Percentiles rank a stretch among this genome's conserved stretches.
Evolutionary conservation across 2,329 filamentous ascomycete genomes (phyloP).

Genomic region (Aspergillus hiratsukae): DNA sequence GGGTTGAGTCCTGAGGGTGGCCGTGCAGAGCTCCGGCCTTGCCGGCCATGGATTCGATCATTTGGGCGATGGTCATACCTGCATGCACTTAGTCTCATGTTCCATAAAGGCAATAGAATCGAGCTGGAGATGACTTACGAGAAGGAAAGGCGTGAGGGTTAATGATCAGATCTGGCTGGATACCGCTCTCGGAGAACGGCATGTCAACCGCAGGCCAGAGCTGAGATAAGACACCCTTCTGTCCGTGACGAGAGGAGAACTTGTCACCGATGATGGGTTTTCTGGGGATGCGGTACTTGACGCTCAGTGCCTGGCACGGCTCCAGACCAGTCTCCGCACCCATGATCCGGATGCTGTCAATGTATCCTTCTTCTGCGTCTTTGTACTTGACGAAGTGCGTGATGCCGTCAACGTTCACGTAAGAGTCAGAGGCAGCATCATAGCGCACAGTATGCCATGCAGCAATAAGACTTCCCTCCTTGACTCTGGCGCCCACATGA

Average conservation of each 20-base stretch:
- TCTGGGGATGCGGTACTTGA: slow-evolving; percentile 89
- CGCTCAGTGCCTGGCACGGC: slow-evolving; percentile 78
- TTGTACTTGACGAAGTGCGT: slow-evolving; percentile 94
- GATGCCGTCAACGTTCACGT: slow-evolving; percentile 78
- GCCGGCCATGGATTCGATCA: slow-evolving; percentile 92
- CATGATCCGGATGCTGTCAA: slow-evolving; percentile 89
- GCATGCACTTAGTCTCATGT: slow-evolving; percentile 6
- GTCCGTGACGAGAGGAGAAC: slow-evolving; percentile 96
- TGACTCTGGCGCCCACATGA: slow-evolving; percentile 69
- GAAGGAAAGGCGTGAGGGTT: slow-evolving; percentile 99
- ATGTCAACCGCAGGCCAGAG: slow-evolving; percentile 93
- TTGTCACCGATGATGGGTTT: slow-evolving; percentile 95
- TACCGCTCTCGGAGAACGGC: slow-evolving; percentile 94
- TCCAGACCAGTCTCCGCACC: slow-evolving; percentile 79
- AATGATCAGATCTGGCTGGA: slow-evolving; percentile 97
- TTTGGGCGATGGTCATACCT: slow-evolving; percentile 97
- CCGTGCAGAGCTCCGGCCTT: slow-evolving; percentile 93
- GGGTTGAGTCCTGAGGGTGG: slow-evolving; percentile 91
- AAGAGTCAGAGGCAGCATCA: slow-evolving; percentile 65
- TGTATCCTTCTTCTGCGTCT: slow-evolving; percentile 78
- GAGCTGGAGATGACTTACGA: slow-evolving; percentile 45
- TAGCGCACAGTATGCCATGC: slow-evolving; percentile 85
- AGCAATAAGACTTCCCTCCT: slow-evolving; percentile 77
- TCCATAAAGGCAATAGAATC: background rate
- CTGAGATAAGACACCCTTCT: slow-evolving; percentile 95